Conservation (phyloP, 805 yeast species). For the Monosporozyma aerobia region DNA sequence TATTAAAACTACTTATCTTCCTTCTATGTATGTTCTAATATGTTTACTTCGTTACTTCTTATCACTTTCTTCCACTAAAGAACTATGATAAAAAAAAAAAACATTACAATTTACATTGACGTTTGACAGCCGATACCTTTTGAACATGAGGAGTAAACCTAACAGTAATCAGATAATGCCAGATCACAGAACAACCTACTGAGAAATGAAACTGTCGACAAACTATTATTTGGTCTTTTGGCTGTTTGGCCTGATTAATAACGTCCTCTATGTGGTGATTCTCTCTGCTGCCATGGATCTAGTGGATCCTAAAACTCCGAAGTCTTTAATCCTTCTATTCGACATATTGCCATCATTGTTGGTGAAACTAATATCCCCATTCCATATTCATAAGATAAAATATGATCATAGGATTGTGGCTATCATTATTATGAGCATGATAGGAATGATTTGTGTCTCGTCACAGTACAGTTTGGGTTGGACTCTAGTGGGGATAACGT, state of each 20-base stretch:
- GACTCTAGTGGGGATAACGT: constrained; percentile 55
- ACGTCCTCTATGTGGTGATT: constrained; percentile 83
- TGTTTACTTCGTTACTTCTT: too few species aligned
- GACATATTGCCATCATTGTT: constrained; percentile 79
- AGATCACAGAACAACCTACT: not conserved
- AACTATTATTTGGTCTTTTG: constrained; percentile 48
- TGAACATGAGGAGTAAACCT: too few species aligned
- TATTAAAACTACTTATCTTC: not conserved
- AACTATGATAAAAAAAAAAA: too few species aligned
- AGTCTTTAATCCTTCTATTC: constrained; percentile 74
- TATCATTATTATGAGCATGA: constrained; percentile 48
- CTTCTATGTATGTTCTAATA: too few species aligned
- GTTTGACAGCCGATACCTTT: not conserved
- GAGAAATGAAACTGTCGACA: constrained; percentile 6
- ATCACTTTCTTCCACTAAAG: too few species aligned
- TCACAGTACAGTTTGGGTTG: constrained; percentile 19
- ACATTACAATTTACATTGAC: too few species aligned
- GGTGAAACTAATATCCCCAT: constrained; percentile 67
- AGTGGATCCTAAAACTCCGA: constrained; percentile 76
- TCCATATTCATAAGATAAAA: constrained; percentile 58
- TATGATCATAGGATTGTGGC: constrained; percentile 46
- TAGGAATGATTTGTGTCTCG: constrained; percentile 65
- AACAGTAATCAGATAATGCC: not conserved
- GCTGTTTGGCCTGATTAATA: constrained; percentile 79
- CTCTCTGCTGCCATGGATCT: constrained; percentile 87